Conservation (phyloP, 2,329 filamentous ascomycete species). For the Fusarium floridanum region DNA sequence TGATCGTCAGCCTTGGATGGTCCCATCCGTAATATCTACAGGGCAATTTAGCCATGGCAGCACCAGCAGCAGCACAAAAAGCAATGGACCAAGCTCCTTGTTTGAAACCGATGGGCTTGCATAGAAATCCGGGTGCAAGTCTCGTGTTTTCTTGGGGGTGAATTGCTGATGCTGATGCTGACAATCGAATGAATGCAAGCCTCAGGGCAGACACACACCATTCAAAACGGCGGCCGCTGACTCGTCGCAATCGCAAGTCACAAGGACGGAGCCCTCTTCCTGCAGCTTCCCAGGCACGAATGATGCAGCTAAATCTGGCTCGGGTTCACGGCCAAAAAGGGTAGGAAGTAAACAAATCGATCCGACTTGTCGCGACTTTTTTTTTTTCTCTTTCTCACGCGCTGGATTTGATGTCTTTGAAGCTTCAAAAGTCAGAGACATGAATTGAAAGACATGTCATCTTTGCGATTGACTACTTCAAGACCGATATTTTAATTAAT, state of each 20-base stretch:
- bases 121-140: conserved; percentile 8
- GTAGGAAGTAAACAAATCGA: conserved; percentile 36
- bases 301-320: conserved; percentile 28
- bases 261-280: conserved; percentile 29
- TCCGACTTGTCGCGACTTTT: conserved; percentile 5
- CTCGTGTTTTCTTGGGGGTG: conserved; percentile 15
- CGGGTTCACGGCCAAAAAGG: conserved; percentile 34
- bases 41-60: conserved; percentile 26
- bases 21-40: conserved; percentile 19
- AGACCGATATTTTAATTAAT: not conserved
- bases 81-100: conserved; percentile 30
- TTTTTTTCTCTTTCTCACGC: not conserved
- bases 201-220: conserved; percentile 6
- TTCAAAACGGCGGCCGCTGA: conserved; percentile 12
- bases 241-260: conserved; percentile 31
- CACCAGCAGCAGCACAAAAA: conserved; percentile 7
- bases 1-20: conserved; percentile 1
- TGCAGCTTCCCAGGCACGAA: conserved; percentile 35
- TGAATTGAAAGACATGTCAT: not conserved
- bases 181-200: conserved; percentile 25
- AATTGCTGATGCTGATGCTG: conserved; percentile 17
- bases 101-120: conserved; percentile 36
- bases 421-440: not conserved
- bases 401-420: not conserved
- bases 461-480: not conserved